These are phyloP conservation scores for Eucalyptus shirleyi DNA, from an alignment of 345 rosid species.

Conservation along the genomic window DNA sequence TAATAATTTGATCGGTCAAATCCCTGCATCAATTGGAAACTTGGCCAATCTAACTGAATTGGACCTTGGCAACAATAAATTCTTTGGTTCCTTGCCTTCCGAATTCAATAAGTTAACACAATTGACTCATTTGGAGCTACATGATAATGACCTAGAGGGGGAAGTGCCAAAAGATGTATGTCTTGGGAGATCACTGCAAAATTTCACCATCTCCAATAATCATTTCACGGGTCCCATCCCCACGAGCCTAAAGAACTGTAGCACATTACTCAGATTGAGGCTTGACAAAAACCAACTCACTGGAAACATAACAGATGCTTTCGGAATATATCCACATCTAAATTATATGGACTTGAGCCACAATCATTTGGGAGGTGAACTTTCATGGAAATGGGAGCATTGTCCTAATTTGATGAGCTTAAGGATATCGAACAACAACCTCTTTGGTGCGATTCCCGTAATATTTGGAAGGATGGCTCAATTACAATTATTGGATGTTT, in stretches of 20 bases:
- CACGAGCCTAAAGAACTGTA: not conserved
- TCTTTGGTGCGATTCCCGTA: fast-evolving
- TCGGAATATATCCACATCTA: not conserved
- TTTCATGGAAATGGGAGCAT: not conserved
- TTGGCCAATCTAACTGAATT: fast-evolving
- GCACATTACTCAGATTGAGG: not conserved
- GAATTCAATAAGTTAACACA: not conserved
- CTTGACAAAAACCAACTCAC: not conserved
- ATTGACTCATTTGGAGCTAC: fast-evolving
- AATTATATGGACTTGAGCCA: not conserved
- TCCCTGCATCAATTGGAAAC: not conserved
- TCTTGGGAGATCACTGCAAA: not conserved
- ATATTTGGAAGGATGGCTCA: not conserved
- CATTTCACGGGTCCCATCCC: not conserved
- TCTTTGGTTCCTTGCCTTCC: not conserved
- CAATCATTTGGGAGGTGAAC: not conserved
- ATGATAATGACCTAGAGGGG: not conserved
- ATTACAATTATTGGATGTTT: fast-evolving
- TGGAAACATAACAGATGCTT: not conserved
- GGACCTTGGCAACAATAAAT: not conserved
- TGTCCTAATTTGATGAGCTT: not conserved
- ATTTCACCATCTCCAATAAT: not conserved
- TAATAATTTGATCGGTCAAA: not conserved
- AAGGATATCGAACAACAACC: not conserved
- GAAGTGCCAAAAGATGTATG: not conserved